Evolutionary conservation across 768 basidiomycete species (phyloP).

Genomic region (Pleurotus ostreatus): DNA sequence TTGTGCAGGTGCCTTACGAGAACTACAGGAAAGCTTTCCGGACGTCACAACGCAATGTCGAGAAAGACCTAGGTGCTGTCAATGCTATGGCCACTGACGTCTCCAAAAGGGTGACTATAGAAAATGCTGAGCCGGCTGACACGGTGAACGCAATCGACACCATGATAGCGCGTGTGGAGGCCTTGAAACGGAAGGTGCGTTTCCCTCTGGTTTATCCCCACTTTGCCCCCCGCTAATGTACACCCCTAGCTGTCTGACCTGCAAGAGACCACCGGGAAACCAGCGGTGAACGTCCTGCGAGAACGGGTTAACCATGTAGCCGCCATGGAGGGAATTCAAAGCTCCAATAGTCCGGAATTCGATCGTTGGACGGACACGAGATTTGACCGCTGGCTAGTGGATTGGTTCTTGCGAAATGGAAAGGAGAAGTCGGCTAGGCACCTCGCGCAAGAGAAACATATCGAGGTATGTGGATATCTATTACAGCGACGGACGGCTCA

Average conservation of each 20-base stretch:
- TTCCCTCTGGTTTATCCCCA: background rate
- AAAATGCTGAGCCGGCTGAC: conserved; percentile 42
- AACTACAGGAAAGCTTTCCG: conserved; percentile 88
- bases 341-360: conserved; percentile 52
- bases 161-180: conserved; percentile 75
- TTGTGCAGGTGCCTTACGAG: conserved; percentile 78
- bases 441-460: conserved; percentile 71
- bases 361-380: conserved; percentile 75
- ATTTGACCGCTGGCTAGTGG: conserved; percentile 87
- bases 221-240: background rate
- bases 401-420: conserved; percentile 84
- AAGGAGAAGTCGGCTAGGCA: conserved; percentile 72
- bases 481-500: background rate
- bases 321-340: conserved; percentile 52
- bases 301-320: conserved; percentile 74
- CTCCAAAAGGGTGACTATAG: conserved; percentile 36
- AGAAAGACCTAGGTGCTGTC: conserved; percentile 67
- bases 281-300: conserved; percentile 71
- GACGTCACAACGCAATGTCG: conserved; percentile 74
- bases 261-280: conserved; percentile 43
- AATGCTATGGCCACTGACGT: conserved; percentile 59
- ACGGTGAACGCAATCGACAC: conserved; percentile 59
- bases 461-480: conserved; percentile 58
- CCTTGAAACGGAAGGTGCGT: conserved; percentile 83
- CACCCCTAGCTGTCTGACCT: conserved; percentile 39